Percentiles rank a stretch among this genome's conserved stretches.
Conservation (phyloP, 1,284 basidiomycete genomes). For the Austropuccinia psidii region DNA sequence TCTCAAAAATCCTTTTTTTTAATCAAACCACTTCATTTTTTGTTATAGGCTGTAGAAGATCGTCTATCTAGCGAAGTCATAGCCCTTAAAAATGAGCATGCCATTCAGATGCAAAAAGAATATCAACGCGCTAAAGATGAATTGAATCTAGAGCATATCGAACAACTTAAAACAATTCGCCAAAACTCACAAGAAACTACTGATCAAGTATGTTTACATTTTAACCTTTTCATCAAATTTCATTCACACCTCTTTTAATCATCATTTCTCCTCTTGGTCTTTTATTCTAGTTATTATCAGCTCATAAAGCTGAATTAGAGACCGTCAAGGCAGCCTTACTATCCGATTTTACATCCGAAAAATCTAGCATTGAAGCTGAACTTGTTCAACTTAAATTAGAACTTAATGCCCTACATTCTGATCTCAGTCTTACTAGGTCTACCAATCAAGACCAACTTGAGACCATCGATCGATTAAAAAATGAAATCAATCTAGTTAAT, state of each 20-base stretch:
- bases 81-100: constrained; percentile 16
- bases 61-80: background rate
- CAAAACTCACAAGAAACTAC: constrained; percentile 29
- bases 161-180: constrained; percentile 20
- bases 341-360: constrained; percentile 29
- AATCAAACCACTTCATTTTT: background rate
- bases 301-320: constrained; percentile 25
- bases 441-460: constrained; percentile 12
- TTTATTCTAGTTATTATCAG: constrained; percentile 10
- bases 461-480: constrained; percentile 13
- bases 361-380: constrained; percentile 14
- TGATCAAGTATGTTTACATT: constrained; percentile 12
- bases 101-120: constrained; percentile 1
- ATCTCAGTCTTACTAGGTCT: background rate
- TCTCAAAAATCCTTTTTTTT: background rate
- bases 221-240: background rate
- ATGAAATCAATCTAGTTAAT: background rate
- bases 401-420: constrained; percentile 15
- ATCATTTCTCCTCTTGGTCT: background rate
- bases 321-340: constrained; percentile 8
- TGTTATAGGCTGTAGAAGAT: constrained; percentile 4
- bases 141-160: constrained; percentile 18
- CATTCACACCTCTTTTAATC: background rate
- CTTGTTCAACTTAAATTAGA: constrained; percentile 23
- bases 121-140: constrained; percentile 29